Evolutionary conservation across 164 flowering plant species (phyloP), one percentile per base, ranked within the genome.

Genomic region (Dillenia suffruticosa): DNA sequence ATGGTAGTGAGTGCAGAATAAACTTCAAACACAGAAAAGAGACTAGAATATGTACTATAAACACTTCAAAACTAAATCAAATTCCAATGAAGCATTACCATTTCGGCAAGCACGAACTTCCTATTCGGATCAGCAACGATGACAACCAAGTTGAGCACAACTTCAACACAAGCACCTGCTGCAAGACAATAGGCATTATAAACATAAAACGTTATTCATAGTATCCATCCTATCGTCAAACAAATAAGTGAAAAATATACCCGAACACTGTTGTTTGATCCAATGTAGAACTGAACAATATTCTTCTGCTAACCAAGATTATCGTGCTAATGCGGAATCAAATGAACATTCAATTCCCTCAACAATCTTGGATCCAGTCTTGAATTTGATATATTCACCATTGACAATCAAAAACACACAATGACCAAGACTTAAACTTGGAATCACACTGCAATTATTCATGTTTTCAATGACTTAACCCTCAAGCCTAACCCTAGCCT

Each of bases 231-330:
- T 49, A 15, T 7, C 40, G 14, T 5, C 46, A 9, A 52, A 7
- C 0, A 12, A 50, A 11, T 0, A 24, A 15, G 44, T 12, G 22
- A 19, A 9, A 32, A 17, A 14, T n/a, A 49, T 22, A 88, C 94
- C 94, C 85, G 91, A 48, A 86, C 80, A 17, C 65, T 68, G 70
- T 77, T 81, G 56, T 88, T 88, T 24, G 88, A 78, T 57, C 95
- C 95, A 68, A 84, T 84, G 60, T 75, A 86, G 81, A 86, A 88
- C 76, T 88, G 95, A 81, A 84, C 91, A 62, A 88, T 57, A 0
- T 87, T 88, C 81, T 88, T 86, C 70, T 84, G 68, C 95, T 91
- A 88, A 9, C 95, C 95, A 40, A 86, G 86, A 68, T 88, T 91
- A 61, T 88, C 95, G 60, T 85, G 95, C 2, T 91, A 79, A 63